Conservation (phyloP, 2,329 filamentous ascomycete genomes). For the Ascochyta viciae-villosae region DNA sequence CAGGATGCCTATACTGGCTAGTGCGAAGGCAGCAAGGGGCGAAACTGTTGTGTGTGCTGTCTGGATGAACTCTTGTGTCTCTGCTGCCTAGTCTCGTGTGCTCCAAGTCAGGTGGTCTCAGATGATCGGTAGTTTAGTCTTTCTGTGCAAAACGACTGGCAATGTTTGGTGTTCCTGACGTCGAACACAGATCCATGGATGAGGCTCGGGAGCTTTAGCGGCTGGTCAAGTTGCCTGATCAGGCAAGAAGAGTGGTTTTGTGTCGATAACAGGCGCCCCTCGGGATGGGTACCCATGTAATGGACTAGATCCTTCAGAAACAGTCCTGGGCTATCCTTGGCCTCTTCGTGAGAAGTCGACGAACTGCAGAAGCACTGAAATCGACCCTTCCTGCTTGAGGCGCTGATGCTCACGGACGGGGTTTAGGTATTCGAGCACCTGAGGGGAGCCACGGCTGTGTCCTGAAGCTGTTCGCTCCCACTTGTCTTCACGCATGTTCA, state of each 20-base stretch:
- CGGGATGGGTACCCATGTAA: conserved; percentile 20
- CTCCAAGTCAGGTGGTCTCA: neutral
- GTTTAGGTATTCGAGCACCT: too few species aligned
- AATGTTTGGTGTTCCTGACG: neutral
- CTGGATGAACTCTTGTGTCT: neutral
- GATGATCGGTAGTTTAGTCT: neutral
- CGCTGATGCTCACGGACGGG: too few species aligned
- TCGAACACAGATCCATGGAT: neutral
- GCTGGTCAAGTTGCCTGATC: conserved; percentile 13
- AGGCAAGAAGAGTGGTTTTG: conserved; percentile 1
- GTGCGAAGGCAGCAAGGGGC: conserved; percentile 12
- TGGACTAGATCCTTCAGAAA: conserved; percentile 4
- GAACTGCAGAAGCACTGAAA: neutral
- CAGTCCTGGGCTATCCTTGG: neutral
- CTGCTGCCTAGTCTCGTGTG: conserved; percentile 3
- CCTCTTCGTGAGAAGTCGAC: neutral
- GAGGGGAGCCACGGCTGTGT: too few species aligned
- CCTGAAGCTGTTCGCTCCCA: too few species aligned
- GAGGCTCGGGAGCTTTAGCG: conserved; percentile 14
- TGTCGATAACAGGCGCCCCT: conserved; percentile 18
- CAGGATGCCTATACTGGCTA: conserved; percentile 6
- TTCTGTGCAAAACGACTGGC: neutral
- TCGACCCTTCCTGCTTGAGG: too few species aligned
- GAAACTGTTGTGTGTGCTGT: neutral
- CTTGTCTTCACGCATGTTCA: too few species aligned